These are phyloP conservation scores for Picea sitchensis DNA, from an alignment of 75 land plant species.

Conservation along the genomic window DNA sequence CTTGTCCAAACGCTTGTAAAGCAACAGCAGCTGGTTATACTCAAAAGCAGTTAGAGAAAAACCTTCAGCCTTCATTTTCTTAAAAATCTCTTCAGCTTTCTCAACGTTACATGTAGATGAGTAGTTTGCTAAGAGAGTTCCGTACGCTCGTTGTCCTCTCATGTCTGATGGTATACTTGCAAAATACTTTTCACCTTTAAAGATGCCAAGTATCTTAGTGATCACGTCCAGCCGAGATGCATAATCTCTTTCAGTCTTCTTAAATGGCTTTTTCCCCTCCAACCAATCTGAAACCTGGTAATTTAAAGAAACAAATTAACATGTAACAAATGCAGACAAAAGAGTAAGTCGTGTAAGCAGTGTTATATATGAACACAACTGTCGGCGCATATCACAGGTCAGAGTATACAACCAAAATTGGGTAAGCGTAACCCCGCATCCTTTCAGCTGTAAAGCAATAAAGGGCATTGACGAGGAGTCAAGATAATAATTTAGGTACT, in stretches of 20 bases:
- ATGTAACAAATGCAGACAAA: too few species aligned
- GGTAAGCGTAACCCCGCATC: too few species aligned
- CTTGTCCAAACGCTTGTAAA: constrained; percentile 50
- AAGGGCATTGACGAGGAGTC: too few species aligned
- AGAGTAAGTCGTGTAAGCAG: too few species aligned
- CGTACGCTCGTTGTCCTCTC: constrained; percentile 37
- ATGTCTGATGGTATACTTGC: constrained; percentile 50
- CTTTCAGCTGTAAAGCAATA: too few species aligned
- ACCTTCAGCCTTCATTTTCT: constrained; percentile 48
- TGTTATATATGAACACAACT: too few species aligned
- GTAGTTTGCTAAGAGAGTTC: constrained; percentile 52
- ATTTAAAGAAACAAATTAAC: too few species aligned
- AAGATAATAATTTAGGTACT: too few species aligned
- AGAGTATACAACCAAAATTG: too few species aligned
- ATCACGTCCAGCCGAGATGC: constrained; percentile 53
- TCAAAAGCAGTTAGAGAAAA: constrained; percentile 41
- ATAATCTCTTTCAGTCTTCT: constrained; percentile 44
- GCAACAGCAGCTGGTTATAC: constrained; percentile 56
- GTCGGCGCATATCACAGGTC: too few species aligned
- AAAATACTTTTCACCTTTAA: constrained; percentile 44
- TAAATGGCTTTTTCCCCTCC: constrained; percentile 24
- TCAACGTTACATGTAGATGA: constrained; percentile 12
- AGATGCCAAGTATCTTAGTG: constrained; percentile 40
- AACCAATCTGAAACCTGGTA: constrained; percentile 65
- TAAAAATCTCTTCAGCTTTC: constrained; percentile 56